Evolutionary conservation across 495 filamentous ascomycete species (phyloP), one percentile per base, ranked within the genome.

Genomic region (Penicillium herquei): DNA sequence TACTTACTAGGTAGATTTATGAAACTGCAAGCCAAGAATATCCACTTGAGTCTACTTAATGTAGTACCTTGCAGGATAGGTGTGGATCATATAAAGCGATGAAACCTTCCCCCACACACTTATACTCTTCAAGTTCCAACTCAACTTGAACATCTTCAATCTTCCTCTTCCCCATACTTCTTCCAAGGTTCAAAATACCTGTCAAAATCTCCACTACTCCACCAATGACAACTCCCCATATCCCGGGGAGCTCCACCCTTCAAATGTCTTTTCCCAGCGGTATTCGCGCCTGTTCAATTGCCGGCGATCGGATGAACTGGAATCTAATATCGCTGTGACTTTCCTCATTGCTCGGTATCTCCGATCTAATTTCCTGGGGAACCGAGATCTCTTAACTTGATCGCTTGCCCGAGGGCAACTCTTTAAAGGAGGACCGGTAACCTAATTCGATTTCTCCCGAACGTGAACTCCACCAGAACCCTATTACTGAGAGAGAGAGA

Each of bases 371-470:
- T 56, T 35, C 52, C 56, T 60, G 63, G 57, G 65, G 59, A 51
- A 66, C 57, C 57, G 61, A 59, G 35, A 52, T 43, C n/a, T n/a
- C n/a, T n/a, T n/a, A n/a, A n/a, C n/a, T n/a, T n/a, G n/a, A n/a
- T n/a, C n/a, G n/a, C n/a, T n/a, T 67, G 63, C 59, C 65, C 63
- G 59, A 63, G 65, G 65, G 63, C 55, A 68, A 68, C 65, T 67
- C 58, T 45, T 51, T 43, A 31, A 26, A 37, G 34, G 17, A 30
- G 34, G 37, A 32, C 39, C 37, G 43, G 49, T 51, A 51, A 51
- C 49, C 49, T 51, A 51, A 51, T 40, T 51, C 31, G 34, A 13
- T 31, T 33, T 51, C 34, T 37, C 7, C 34, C 12, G 9, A 10
- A 52, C 50, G 47, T 48, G 49, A 59, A 49, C 58, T 39, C 58